Evolutionary conservation across 2,329 filamentous ascomycete species (phyloP).

Genomic region (Magnaporthiopsis incrustans): DNA sequence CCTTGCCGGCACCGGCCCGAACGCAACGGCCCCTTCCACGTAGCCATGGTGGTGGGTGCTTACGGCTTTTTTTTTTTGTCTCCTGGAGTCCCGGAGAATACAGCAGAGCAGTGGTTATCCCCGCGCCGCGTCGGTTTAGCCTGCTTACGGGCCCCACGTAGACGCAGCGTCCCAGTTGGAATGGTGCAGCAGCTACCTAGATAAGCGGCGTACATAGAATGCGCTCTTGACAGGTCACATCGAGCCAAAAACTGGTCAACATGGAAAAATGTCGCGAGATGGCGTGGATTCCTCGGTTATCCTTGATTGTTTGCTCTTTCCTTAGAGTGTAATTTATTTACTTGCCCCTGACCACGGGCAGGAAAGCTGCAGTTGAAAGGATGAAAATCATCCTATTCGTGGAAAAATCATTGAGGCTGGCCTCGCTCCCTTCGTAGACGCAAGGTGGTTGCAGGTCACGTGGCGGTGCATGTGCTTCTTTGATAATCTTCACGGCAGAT

Average conservation of each 20-base stretch:
- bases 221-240: neutral
- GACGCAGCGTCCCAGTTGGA: neutral
- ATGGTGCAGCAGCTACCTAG: neutral
- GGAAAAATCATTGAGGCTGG: neutral
- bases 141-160: neutral
- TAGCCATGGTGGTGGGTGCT: neutral
- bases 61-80: neutral
- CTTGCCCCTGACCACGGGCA: neutral
- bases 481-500: no score
- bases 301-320: neutral
- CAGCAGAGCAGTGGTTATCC: neutral
- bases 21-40: neutral
- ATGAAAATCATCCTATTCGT: neutral
- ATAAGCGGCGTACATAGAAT: neutral
- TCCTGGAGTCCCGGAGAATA: neutral
- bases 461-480: no score
- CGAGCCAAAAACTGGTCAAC: neutral
- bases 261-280: neutral
- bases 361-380: neutral
- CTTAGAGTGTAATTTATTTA: neutral
- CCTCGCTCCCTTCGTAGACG: neutral
- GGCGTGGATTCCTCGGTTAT: no score
- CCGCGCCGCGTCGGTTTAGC: neutral
- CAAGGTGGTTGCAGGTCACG: no score
- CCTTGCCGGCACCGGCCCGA: no score